phyloP scores from a whole-genome alignment of 2,329 filamentous ascomycete genomes.

The Alternaria alternata region DNA sequence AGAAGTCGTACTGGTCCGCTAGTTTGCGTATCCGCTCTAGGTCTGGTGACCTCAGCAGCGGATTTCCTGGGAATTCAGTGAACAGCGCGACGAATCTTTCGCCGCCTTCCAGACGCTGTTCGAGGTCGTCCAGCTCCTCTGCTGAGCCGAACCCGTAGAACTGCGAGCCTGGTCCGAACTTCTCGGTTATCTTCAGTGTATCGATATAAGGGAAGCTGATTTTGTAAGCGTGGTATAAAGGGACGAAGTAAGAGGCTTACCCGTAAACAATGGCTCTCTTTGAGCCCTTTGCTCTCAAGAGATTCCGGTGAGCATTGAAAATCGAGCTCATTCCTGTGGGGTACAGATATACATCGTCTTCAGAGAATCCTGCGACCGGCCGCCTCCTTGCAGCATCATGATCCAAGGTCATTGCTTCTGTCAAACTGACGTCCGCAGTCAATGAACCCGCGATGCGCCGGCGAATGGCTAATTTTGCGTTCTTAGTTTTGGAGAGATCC shows the following conservation, averaged over 20 bases:
- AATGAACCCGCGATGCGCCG: constrained; percentile 89
- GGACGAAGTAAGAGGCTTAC: constrained; percentile 30
- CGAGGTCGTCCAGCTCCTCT: constrained; percentile 83
- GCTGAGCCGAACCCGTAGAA: constrained; percentile 86
- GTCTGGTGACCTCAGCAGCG: constrained; percentile 84
- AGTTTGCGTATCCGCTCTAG: constrained; percentile 80
- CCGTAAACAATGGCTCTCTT: constrained; percentile 87
- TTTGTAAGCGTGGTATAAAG: constrained; percentile 6
- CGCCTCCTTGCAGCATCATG: constrained; percentile 51
- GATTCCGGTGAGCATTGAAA: constrained; percentile 81
- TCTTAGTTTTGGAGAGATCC: constrained; percentile 77
- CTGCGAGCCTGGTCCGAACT: constrained; percentile 86
- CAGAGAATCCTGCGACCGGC: constrained; percentile 70
- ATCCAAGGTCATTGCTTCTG: constrained; percentile 64
- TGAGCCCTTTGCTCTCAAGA: constrained; percentile 70
- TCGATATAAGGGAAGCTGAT: constrained; percentile 89
- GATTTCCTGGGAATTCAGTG: constrained; percentile 95
- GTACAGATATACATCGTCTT: constrained; percentile 88
- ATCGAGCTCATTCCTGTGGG: constrained; percentile 96
- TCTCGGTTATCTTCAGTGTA: constrained; percentile 92
- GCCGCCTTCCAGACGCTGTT: constrained; percentile 72
- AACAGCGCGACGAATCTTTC: constrained; percentile 85
- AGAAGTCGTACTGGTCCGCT: constrained; percentile 85
- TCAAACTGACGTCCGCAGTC: constrained; percentile 73
- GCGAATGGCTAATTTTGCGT: constrained; percentile 85